Evolutionary conservation across 2,329 filamentous ascomycete species (phyloP).

Genomic region (Curvularia lunata): DNA sequence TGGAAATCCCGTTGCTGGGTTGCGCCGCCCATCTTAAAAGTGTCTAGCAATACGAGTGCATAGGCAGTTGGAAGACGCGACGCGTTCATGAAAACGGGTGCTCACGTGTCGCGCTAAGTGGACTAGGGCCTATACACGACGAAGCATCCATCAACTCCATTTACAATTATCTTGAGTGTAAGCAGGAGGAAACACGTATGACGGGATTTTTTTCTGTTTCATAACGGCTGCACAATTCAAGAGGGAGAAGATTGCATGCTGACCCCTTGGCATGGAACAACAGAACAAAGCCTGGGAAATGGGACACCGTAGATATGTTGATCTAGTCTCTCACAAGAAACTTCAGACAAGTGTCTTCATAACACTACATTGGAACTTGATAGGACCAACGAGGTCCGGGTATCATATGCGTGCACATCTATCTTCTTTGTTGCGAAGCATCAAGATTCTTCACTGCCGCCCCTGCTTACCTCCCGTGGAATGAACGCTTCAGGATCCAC

Average conservation of each 20-base stretch:
- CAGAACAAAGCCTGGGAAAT: not conserved
- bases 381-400: constrained; percentile 2
- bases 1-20: constrained; percentile 66
- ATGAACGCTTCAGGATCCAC: constrained; percentile 79
- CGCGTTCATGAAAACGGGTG: constrained; percentile 16
- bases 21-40: constrained; percentile 24
- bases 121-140: not conserved
- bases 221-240: too few species aligned
- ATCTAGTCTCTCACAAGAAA: not conserved
- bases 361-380: not conserved
- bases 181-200: not conserved
- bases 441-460: constrained; percentile 34
- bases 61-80: constrained; percentile 3
- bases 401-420: constrained; percentile 1
- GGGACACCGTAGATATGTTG: not conserved
- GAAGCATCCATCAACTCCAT: not conserved
- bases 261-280: not conserved
- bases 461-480: constrained; percentile 56
- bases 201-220: not conserved
- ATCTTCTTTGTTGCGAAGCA: not conserved
- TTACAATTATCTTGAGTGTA: too few species aligned
- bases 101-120: constrained; percentile 14
- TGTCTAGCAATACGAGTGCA: not conserved
- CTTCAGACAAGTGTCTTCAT: not conserved
- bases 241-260: not conserved